Evolutionary conservation across 2,329 filamentous ascomycete genomes (phyloP), one percentile per base, ranked within the genome.

Genomic region (Esteya vermicola): DNA sequence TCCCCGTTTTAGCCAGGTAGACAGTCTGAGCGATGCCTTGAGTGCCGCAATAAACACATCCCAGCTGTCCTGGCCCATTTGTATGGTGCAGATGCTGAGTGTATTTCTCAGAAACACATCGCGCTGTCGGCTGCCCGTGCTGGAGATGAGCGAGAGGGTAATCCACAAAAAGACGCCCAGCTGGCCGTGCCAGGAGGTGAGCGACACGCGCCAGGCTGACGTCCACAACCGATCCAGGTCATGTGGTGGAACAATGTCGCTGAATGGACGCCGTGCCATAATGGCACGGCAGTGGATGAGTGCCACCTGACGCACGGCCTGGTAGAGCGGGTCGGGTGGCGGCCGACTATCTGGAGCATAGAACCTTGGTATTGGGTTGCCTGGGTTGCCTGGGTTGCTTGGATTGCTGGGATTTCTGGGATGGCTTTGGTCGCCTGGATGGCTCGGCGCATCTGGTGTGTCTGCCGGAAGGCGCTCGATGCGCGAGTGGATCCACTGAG

Each of bases 111-210:
- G 57, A 39, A 67, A 65, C 14, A 64, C 57, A 21, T 60, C 61
- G 21, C 62, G 59, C 2, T 60, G 53, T 12, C 56, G 56, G 4
- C 51, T 49, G 33, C 63, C 56, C 32, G 59, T 60, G 27, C 57
- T 42, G 6, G 43, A 27, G 14, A 60, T 54, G 9, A 69, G 51
- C 9, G 60, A 57, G 35, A 69, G 45, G 45, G 65, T 54, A 20
- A 67, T 52, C 68, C 67, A 72, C 37, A 60, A 53, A 40, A 67
- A 66, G 13, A 73, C 59, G 25, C 68, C 68, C 13, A 68, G 54
- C 20, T 66, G 55, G 3, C 55, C 50, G 43, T 64, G 63, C 67
- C 67, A 70, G 6, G 23, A 7, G 22, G 55, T 52, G 26, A 70
- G 53, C 2, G 63, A 59, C 5, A 67, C 60, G 16, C 59, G 55